phyloP scores from a whole-genome alignment of 2,329 filamentous ascomycete genomes.

The Talaromyces amestolkiae region DNA sequence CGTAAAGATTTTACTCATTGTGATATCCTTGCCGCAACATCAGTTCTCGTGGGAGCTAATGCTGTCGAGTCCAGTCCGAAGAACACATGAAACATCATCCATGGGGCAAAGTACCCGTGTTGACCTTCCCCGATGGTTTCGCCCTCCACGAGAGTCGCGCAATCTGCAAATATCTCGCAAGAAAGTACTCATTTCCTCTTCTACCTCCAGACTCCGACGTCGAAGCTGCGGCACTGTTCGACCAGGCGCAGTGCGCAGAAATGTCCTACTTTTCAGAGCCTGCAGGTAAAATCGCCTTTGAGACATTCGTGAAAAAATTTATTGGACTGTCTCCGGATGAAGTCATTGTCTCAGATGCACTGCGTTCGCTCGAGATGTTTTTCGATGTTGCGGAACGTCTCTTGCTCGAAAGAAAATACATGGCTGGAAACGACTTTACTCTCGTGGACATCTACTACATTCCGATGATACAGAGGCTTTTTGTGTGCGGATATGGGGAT shows the following conservation, averaged over 20 bases:
- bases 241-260: conserved; percentile 12
- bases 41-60: background rate
- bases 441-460: conserved; percentile 18
- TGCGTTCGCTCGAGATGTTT: conserved; percentile 14
- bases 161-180: conserved; percentile 18
- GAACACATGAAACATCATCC: conserved; percentile 15
- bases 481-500: conserved; percentile 13
- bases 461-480: conserved; percentile 15
- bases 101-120: conserved; percentile 15
- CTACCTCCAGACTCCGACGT: conserved; percentile 3
- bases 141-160: conserved; percentile 17
- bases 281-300: conserved; percentile 14
- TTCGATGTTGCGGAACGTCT: conserved; percentile 16
- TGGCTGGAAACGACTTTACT: conserved; percentile 16
- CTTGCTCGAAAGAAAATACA: conserved; percentile 7
- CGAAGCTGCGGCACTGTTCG: conserved; percentile 16
- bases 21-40: background rate
- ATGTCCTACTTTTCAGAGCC: conserved; percentile 15
- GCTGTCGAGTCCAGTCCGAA: background rate
- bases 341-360: conserved; percentile 1
- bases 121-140: background rate
- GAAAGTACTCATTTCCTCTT: conserved; percentile 7
- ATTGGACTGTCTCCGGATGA: conserved; percentile 9
- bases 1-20: too few species aligned
- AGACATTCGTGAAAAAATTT: conserved; percentile 15